Evolutionary conservation across 441 rosid species (phyloP), one percentile per base, ranked within the genome.

Genomic region (Pelargonium citronellum): DNA sequence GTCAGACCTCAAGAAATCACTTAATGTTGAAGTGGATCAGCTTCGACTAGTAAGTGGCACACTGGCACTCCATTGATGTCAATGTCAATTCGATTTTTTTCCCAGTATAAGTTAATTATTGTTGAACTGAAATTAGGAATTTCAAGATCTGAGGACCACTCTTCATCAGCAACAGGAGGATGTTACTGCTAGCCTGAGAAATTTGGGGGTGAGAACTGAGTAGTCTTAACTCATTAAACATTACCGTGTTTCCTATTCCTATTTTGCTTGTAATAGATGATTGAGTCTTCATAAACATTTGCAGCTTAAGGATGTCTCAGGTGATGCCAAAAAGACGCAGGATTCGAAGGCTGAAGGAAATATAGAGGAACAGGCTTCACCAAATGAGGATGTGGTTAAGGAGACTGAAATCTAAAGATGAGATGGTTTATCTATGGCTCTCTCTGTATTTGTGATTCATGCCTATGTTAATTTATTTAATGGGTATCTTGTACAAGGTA

Each of bases 101-200:
- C 17, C 20, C 17, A 41, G 57, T 55, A 15, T 9, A 43, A 19
- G 5, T 69, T 34, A 71, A 49, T 34, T 75, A n/a, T 66, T 13
- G 4, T 24, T 3, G 1, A 39, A n/a, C 73, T 63, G 65, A 70
- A 70, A 71, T 5, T 60, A 89, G 95, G 97, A 91, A 78, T 91
- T 89, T 76, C 85, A 87, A 85, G 91, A 87, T 27, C 82, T 91
- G 73, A 84, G 87, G 74, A 86, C 72, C 66, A 87, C 91, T 34
- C 84, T 91, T 12, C 89, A 87, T 74, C 93, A 89, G 75, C 97
- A 89, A 44, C 95, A 89, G 78, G 95, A 89, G 66, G 95, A 91
- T 77, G 91, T 87, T 62, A 58, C 87, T 0, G 77, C 87, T 27
- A 91, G 88, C 82, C 74, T 91, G 47, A 83, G 79, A 74, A 87